Evolutionary conservation across 1,284 basidiomycete genomes (phyloP), one percentile per base, ranked within the genome.

Genomic region (Cutaneotrichosporon daszewskae): DNA sequence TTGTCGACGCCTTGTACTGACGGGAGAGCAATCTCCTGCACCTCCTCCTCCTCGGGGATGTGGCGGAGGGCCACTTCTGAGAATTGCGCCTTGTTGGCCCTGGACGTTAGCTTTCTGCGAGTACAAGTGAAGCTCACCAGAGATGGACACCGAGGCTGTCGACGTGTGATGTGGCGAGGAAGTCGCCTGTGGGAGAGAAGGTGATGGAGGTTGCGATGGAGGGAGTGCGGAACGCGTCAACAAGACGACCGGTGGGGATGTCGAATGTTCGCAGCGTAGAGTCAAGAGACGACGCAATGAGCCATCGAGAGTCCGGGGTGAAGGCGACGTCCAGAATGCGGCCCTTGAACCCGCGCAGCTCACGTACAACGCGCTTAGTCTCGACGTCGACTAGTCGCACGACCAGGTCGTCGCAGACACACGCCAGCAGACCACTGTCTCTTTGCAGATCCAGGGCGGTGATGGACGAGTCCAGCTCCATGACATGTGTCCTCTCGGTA

Each of bases 41-140:
- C 73, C 40, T 88, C 83, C 26, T 83, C 81, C 53, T 92, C 86
- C 31, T 80, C 76, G 13, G 57, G 52, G 14, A 94, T 77, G 40
- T 82, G 83, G 52, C 83, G 81, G 62, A 95, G 80, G 2, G 89
- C 78, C 9, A 96, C 79, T 44, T 94, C 86, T 0, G 82, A 72
- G 66, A 92, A 97, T 63, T 96, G 94, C 14, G 91, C 87, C 45
- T 90, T 83, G 71, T 99, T 98, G 17, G 91, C 89, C 88, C 85
- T 87, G 55, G n/a, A 9, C n/a, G 26, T 42, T 14, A 23, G 16
- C 27, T 35, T 7, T n/a, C n/a, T n/a, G n/a, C n/a, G n/a, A 16
- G 11, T 17, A 32, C 24, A 16, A 9, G 35, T 5, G n/a, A 2
- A 13, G 44, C 77, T 47, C 58, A 84, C 91, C 95, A 99, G 12